These are phyloP conservation scores for Glycine latifolia DNA, from an alignment of 306 rosid species.

Conservation along the genomic window DNA sequence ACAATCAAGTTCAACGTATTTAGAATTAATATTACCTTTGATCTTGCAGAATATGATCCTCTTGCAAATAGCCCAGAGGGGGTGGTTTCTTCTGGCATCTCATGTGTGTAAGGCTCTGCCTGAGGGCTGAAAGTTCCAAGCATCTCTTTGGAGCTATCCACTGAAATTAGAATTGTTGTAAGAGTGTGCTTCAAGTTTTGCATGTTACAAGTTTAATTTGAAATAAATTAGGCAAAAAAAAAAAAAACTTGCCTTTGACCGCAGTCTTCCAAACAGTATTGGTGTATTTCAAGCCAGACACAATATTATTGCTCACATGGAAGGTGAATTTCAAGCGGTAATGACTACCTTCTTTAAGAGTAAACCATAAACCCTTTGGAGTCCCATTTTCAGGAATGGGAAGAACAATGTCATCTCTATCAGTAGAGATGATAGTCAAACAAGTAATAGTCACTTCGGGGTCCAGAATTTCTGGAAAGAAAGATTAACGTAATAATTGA, in stretches of 20 bases:
- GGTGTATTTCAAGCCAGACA: conserved; percentile 89
- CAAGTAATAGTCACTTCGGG: conserved; percentile 87
- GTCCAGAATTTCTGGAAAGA: conserved; percentile 67
- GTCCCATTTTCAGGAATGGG: conserved; percentile 77
- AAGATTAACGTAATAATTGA: neutral
- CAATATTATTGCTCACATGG: conserved; percentile 82
- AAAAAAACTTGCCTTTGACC: conserved; percentile 65
- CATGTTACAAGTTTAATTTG: neutral
- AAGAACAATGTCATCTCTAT: conserved; percentile 76
- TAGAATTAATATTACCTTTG: conserved; percentile 58
- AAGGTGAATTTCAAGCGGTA: conserved; percentile 77
- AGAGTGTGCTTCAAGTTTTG: conserved; percentile 16
- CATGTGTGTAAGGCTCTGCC: conserved; percentile 76
- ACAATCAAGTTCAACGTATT: neutral
- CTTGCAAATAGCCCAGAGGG: conserved; percentile 91
- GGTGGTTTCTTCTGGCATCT: conserved; percentile 88
- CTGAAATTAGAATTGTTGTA: conserved; percentile 55
- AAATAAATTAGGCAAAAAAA: neutral
- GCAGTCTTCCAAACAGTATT: conserved; percentile 92
- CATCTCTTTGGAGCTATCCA: conserved; percentile 87
- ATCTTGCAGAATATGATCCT: conserved; percentile 84
- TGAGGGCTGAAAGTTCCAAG: conserved; percentile 96
- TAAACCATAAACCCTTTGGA: conserved; percentile 91
- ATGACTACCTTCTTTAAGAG: conserved; percentile 91
- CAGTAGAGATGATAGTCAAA: conserved; percentile 72